Evolutionary conservation across 169 alveolate species (phyloP), one percentile per base, ranked within the genome.

Genomic region (Cryptosporidium ryanae): DNA sequence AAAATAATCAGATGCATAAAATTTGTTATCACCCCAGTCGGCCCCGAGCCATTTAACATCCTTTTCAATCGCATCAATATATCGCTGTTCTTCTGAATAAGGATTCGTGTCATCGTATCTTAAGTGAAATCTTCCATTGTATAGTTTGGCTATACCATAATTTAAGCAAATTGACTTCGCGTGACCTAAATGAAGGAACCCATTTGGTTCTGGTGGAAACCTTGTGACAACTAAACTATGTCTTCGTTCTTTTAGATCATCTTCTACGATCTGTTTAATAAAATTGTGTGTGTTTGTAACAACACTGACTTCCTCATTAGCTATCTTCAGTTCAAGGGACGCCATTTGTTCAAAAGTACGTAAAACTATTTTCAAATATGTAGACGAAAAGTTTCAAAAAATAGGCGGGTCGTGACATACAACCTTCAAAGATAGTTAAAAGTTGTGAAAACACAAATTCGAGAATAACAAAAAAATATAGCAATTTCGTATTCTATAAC

Each of bases 131-230:
- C 95, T 89, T 10, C 99, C 99, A 46, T 95, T 95, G 82, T 94
- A 96, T 66, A 93, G 95, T 81, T 90, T 84, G 1, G 99, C 98
- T 25, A 97, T 90, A 25, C 97, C 98, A 71, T 97, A 98, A 90
- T 96, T 97, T 83, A 98, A 95, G 82, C 99, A 94, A 90, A 98
- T 98, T 44, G 99, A 96, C 91, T 98, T 98, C 15, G 99, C 99
- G 93, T 98, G 99, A 1, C 99, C 99, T 48, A 98, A 93, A 87
- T 98, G 99, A 43, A 98, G 94, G 81, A 95, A 98, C n/a, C 99
- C 99, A 92, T 98, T 98, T 32, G 99, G 99, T 92, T 98, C 99
- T n/a, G 99, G 99, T 8, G 99, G 99, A 92, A 97, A 97, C 82
- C 99, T 92, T 2, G 99, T 98, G 21, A 97, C 91, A 1, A 97